Evolutionary conservation across 2,329 filamentous ascomycete genomes (phyloP), one percentile per base, ranked within the genome.

Genomic region (Bipolaris victoriae): DNA sequence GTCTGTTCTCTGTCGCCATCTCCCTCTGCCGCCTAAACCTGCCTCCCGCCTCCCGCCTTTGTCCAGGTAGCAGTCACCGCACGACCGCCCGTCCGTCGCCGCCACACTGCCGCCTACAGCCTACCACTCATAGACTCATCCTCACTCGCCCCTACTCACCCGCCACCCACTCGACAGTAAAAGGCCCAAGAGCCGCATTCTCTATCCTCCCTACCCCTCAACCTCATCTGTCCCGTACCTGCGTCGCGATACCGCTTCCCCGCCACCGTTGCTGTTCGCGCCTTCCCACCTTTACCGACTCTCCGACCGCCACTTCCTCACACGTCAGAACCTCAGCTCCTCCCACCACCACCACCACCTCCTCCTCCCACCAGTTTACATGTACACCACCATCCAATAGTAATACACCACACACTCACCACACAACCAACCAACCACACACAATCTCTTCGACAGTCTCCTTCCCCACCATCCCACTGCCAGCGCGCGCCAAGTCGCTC

Each of bases 281-380:
- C 60, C 45, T 58, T 50, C 59, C 53, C 55, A 53, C 62, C 60
- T 51, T 62, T 63, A 49, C 65, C 62, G 55, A 60, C 63, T 57
- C 49, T 39, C 67, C 67, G 61, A 69, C 65, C 63, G 65, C 66
- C 67, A 68, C 67, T 67, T 69, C 64, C 67, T 58, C 61, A 59
- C 65, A 67, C 67, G 63, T 67, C 65, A 68, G 57, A 24, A 55
- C 61, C 62, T 60, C 59, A 61, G 55, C 62, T 60, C 62, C 62
- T 51, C 59, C 56, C 55, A 20, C 20, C 20, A 20, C 20, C 20
- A 20, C 20, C 20, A 20, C 20, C 20, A 20, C 20, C 20, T 1
- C 20, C 62, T 57, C 57, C 29, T 13, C 29, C 49, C 61, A 62
- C 55, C 52, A 62, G 58, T 57, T 46, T 55, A 29, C 55, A 68